A percentile compares a stretch with the other conserved stretches of the same genome.
These are phyloP conservation scores for Aureobasidium sp. DNA, from an alignment of 2,329 filamentous ascomycete genomes.

Conservation along the genomic window DNA sequence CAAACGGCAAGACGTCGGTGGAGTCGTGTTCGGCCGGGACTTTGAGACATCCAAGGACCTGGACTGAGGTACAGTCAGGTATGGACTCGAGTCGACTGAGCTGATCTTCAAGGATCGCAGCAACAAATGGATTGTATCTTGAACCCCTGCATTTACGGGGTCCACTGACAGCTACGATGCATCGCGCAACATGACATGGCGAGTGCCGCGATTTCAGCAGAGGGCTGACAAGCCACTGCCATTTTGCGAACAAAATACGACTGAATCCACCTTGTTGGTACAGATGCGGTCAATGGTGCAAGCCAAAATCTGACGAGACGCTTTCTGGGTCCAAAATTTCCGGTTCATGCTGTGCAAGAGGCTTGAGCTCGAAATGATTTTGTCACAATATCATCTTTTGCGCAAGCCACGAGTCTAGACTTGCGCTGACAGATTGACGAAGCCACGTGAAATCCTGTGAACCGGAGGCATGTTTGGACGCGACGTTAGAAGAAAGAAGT, in stretches of 20 bases:
- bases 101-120: neutral
- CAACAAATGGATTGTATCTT: neutral
- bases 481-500: neutral
- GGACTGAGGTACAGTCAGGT: neutral
- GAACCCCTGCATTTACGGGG: neutral
- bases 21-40: neutral
- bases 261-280: neutral
- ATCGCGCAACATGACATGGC: neutral
- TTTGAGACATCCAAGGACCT: neutral
- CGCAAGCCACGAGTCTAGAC: slow-evolving; percentile 7
- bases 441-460: neutral
- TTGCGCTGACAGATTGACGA: neutral
- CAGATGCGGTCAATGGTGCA: neutral
- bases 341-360: neutral
- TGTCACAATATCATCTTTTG: neutral
- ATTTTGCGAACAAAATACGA: neutral
- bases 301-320: neutral
- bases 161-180: neutral
- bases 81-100: neutral
- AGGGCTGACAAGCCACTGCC: neutral
- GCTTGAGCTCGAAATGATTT: neutral
- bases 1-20: slow-evolving; percentile 3
- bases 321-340: neutral
- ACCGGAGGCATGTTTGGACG: neutral
- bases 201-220: neutral